Percentiles rank a stretch among this genome's conserved stretches.
phyloP scores from a whole-genome alignment of 1,139 yeast genomes.

The Geotrichum europaeum region DNA sequence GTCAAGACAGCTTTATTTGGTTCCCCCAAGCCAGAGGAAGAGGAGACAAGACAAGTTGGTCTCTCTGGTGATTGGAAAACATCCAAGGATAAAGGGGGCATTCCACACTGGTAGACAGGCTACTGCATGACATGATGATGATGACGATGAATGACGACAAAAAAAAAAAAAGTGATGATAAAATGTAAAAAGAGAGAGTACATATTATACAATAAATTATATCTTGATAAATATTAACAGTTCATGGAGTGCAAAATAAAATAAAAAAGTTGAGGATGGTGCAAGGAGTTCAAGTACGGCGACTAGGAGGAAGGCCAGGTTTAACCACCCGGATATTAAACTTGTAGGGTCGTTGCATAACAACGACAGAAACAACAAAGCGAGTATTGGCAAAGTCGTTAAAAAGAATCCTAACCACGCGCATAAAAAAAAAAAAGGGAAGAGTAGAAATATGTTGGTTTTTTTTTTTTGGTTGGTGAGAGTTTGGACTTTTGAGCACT shows the following conservation, averaged over 20 bases:
- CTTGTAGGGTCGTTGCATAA: not conserved
- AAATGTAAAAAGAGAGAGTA: not conserved
- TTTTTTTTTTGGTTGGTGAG: too few relatives aligned
- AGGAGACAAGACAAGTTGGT: conserved; percentile 20
- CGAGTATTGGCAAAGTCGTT: not conserved
- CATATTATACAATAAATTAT: not conserved
- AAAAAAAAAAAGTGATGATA: not conserved
- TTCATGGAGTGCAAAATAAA: too few relatives aligned
- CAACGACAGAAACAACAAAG: not conserved
- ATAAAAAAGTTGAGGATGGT: too few relatives aligned
- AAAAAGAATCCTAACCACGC: not conserved
- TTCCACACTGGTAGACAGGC: conserved; percentile 26
- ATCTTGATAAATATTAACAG: not conserved
- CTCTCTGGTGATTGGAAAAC: conserved; percentile 27
- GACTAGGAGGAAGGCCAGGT: not conserved
- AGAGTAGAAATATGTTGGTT: too few relatives aligned
- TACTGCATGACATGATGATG: not conserved
- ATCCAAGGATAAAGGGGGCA: conserved; percentile 23
- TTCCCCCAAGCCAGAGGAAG: conserved; percentile 12
- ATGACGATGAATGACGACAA: not conserved
- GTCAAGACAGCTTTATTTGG: conserved; percentile 12
- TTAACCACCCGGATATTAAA: not conserved
- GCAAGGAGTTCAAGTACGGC: too few relatives aligned
- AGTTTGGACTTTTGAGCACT: too few relatives aligned
- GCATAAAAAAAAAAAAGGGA: not conserved